These are phyloP conservation scores for Asterella californica DNA, from an alignment of 225 moss, liverwort and hornwort species.

Conservation along the genomic window DNA sequence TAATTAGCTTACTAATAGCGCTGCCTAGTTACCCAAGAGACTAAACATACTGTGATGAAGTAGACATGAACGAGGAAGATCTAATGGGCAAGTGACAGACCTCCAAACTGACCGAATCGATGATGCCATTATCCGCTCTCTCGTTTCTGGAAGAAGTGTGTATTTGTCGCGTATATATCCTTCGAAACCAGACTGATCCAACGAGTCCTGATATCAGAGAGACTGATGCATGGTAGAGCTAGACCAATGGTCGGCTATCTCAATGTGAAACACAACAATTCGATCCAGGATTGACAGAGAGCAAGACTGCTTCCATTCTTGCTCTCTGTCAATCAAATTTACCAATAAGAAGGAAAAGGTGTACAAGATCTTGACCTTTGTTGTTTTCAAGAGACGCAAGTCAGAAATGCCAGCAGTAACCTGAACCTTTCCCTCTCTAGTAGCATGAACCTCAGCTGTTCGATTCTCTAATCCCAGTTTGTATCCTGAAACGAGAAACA, in stretches of 20 bases:
- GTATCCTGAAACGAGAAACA: conserved; percentile 55
- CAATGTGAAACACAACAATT: background rate
- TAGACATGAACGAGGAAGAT: background rate
- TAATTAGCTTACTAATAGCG: no score
- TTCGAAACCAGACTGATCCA: conserved; percentile 84
- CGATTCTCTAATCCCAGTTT: conserved; percentile 75
- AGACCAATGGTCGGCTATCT: background rate
- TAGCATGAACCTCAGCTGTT: conserved; percentile 55
- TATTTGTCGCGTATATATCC: conserved; percentile 74
- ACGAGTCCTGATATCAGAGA: background rate
- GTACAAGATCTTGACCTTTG: conserved; percentile 50
- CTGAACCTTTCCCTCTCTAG: conserved; percentile 48
- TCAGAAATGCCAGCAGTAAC: conserved; percentile 71
- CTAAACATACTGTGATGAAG: background rate
- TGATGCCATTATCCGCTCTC: conserved; percentile 86
- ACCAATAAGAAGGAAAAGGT: background rate
- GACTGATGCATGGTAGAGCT: background rate
- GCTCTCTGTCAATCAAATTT: no score
- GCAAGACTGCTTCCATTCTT: no score
- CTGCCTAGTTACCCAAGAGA: background rate
- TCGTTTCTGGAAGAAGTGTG: conserved; percentile 66
- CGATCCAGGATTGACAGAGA: background rate
- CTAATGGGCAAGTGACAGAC: conserved; percentile 15
- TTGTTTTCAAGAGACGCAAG: conserved; percentile 72
- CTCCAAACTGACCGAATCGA: conserved; percentile 66